phyloP scores from a whole-genome alignment of 805 yeast species.

The Candida suzukii region DNA sequence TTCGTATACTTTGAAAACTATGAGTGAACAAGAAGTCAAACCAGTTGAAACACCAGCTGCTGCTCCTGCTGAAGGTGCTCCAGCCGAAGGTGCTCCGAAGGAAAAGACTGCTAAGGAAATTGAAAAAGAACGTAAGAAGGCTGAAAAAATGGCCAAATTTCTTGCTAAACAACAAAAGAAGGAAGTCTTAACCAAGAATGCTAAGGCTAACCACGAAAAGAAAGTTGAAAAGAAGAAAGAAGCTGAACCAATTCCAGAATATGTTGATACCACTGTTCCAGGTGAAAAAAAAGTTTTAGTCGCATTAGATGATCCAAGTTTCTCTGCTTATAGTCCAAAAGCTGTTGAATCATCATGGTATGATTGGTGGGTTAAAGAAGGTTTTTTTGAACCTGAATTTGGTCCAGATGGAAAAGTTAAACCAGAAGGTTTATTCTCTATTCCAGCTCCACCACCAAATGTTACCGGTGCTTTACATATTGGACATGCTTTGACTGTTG shows the following conservation, averaged over 20 bases:
- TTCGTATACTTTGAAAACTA: conserved; percentile 1
- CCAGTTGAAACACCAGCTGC: conserved; percentile 12
- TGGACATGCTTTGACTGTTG: conserved; percentile 94
- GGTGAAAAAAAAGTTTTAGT: conserved; percentile 89
- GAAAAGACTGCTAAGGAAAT: conserved; percentile 62
- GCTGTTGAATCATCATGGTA: conserved; percentile 97
- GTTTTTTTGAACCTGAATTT: conserved; percentile 83
- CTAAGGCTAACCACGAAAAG: conserved; percentile 33
- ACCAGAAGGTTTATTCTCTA: conserved; percentile 79
- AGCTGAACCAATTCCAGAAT: conserved; percentile 75
- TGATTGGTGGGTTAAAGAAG: conserved; percentile 91
- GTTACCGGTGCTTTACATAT: conserved; percentile 98
- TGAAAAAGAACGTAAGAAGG: conserved; percentile 57
- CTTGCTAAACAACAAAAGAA: conserved; percentile 77
- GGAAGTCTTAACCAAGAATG: conserved; percentile 46
- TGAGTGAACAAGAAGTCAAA: conserved; percentile 21
- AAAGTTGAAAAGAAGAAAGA: conserved; percentile 61
- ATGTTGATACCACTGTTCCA: conserved; percentile 70
- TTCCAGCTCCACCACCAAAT: conserved; percentile 99
- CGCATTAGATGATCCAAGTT: conserved; percentile 85
- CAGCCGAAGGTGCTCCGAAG: conserved; percentile 37
- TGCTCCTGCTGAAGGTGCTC: conserved; percentile 39
- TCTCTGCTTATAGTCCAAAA: conserved; percentile 89
- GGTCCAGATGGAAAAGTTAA: conserved; percentile 64
- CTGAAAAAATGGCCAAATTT: conserved; percentile 54